Percentiles rank a stretch among this genome's conserved stretches.
Evolutionary conservation across 2,329 filamentous ascomycete genomes (phyloP).

Genomic region (Cordyceps cateniannulata): DNA sequence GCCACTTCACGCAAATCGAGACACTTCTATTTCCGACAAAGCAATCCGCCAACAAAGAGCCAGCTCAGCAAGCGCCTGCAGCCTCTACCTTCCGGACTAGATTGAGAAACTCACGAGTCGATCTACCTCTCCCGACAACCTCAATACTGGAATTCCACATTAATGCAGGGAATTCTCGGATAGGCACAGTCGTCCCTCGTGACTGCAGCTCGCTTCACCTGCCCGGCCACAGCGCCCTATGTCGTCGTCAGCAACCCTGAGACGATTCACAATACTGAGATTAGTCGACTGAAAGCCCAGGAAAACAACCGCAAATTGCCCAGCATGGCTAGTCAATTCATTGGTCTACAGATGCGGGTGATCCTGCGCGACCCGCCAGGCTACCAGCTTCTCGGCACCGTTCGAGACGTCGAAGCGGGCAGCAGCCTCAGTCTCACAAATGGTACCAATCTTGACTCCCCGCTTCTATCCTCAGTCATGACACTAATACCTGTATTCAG

Average conservation of each 20-base stretch:
- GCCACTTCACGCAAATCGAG: neutral
- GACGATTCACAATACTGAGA: neutral
- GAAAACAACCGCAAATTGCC: neutral
- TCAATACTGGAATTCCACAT: neutral
- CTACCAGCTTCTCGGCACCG: conserved; percentile 60
- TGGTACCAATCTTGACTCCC: conserved; percentile 43
- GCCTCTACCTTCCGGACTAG: neutral
- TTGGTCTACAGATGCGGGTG: conserved; percentile 70
- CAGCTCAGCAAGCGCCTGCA: neutral
- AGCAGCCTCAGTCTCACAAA: conserved; percentile 64
- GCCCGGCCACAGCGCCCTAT: neutral
- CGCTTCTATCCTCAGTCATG: neutral
- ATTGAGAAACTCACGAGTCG: neutral
- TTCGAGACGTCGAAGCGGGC: conserved; percentile 61
- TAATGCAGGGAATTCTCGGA: neutral
- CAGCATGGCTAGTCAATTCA: conserved; percentile 55
- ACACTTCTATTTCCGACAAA: neutral
- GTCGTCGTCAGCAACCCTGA: neutral
- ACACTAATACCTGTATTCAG: conserved; percentile 19
- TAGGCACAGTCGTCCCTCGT: neutral
- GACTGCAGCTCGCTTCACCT: neutral
- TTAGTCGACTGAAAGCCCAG: neutral
- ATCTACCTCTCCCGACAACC: neutral
- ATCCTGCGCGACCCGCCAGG: conserved; percentile 61
- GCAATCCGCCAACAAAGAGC: neutral